Evolutionary conservation across 208 protist species (phyloP).

Genomic region (Acanthamoeba triangularis): DNA sequence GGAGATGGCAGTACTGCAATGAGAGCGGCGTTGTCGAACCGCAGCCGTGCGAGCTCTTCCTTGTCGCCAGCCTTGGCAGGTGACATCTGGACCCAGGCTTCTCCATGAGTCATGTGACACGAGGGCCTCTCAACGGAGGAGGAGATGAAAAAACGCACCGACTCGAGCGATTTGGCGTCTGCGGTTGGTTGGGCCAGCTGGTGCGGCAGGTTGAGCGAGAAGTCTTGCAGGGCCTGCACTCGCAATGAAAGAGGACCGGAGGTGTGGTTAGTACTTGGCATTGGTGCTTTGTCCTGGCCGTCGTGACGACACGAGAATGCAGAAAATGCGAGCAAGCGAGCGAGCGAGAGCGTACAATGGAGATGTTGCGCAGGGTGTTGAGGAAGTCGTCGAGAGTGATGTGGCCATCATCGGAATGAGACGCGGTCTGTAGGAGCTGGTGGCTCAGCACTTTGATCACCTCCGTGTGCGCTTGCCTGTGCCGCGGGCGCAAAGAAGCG

Average conservation of each 20-base stretch:
- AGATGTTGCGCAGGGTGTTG: conserved; percentile 25
- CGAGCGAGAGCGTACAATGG: conserved; percentile 18
- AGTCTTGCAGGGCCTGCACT: conserved; percentile 28
- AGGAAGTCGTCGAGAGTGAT: conserved; percentile 49
- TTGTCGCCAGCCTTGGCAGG: background rate
- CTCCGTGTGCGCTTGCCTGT: background rate
- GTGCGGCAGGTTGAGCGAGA: conserved; percentile 29
- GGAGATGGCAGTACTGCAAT: background rate
- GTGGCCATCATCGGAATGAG: background rate
- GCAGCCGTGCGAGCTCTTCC: conserved; percentile 10
- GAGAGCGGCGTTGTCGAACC: conserved; percentile 8
- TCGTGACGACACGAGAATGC: background rate
- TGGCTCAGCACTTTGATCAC: background rate
- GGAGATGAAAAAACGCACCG: background rate
- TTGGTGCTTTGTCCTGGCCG: background rate
- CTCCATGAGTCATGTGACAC: background rate
- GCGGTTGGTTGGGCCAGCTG: background rate
- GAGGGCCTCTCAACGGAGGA: background rate
- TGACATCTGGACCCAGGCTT: background rate
- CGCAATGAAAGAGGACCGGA: background rate
- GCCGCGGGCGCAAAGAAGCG: background rate
- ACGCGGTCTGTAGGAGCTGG: background rate
- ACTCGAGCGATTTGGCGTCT: background rate
- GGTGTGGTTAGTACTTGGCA: background rate
- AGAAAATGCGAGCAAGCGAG: background rate